phyloP scores from a whole-genome alignment of 805 yeast genomes.

The Ogataea ganodermae region DNA sequence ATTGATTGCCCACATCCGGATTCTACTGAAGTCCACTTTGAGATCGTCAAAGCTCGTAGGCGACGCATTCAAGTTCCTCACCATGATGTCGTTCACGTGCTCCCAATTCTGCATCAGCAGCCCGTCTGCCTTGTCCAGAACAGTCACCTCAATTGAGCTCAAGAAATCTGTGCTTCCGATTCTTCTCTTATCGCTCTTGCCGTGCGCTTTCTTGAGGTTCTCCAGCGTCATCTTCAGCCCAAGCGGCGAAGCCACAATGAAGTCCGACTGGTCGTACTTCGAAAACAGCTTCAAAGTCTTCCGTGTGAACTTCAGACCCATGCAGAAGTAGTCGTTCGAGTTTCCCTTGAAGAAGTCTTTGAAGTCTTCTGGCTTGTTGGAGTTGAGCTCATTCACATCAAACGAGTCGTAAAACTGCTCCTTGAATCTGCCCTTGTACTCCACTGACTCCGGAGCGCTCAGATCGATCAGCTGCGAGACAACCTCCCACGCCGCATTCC shows the following conservation, averaged over 20 bases:
- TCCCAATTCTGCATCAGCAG: constrained; percentile 93
- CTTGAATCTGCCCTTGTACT: constrained; percentile 74
- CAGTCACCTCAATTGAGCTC: constrained; percentile 80
- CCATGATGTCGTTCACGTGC: constrained; percentile 66
- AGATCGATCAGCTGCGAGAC: constrained; percentile 61
- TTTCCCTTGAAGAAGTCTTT: constrained; percentile 80
- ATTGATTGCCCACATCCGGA: constrained; percentile 90
- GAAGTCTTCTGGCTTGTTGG: constrained; percentile 81
- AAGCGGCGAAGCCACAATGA: constrained; percentile 88
- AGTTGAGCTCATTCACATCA: constrained; percentile 33
- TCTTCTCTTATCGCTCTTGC: constrained; percentile 43
- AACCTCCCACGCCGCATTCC: constrained; percentile 72
- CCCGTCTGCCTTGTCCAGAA: constrained; percentile 83
- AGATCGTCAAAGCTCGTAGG: constrained; percentile 65
- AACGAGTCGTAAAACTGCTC: constrained; percentile 62
- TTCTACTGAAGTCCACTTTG: constrained; percentile 86
- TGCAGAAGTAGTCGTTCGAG: constrained; percentile 84
- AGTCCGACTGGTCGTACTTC: constrained; percentile 80
- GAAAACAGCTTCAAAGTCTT: constrained; percentile 83
- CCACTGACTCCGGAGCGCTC: constrained; percentile 73
- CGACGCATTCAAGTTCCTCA: constrained; percentile 68
- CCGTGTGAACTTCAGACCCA: constrained; percentile 90
- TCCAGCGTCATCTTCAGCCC: constrained; percentile 83
- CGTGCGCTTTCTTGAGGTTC: constrained; percentile 35
- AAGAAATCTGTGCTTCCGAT: constrained; percentile 72